Evolutionary conservation across 108 stramenopile species (phyloP), one percentile per base, ranked within the genome.

Genomic region (Aurantiochytrium sp.): DNA sequence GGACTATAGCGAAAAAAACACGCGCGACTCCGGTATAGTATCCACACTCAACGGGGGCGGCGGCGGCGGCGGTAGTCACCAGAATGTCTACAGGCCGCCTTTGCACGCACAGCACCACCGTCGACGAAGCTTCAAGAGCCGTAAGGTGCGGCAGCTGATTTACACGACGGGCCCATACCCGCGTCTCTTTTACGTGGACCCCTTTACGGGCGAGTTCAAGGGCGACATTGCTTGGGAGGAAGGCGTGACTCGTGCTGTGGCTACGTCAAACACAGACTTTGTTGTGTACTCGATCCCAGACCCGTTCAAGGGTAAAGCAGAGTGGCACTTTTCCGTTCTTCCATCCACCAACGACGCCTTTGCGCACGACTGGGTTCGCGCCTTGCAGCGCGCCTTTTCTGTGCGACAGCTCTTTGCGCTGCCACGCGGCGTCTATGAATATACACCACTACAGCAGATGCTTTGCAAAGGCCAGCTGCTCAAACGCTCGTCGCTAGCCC

Each of bases 241-340:
- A 23, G 51, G 49, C 45, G 45, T 53, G 4, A 83, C 76, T 6
- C 51, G 28, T 0, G 76, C 76, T 12, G 76, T 83, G 10, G 76
- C 76, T 45, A 83, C 45, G 51, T 83, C 76, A 53, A 53, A 83
- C 76, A 25, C 5, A 6, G 76, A 83, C 49, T 83, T 83, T 83
- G 76, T 83, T 18, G 51, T 83, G 28, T 53, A 83, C 76, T 83
- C 76, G n/a, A 53, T 83, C 51, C 76, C 76, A 25, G 76, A 83
- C 51, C 49, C 45, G 12, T 53, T 83, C 25, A 83, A 83, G 51
- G 51, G 49, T 16, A 83, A 83, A 23, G 12, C 76, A 6, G 51
- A 53, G 45, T 83, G 76, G 76, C 76, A 83, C n/a, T 83, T 83
- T 53, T 25, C 76, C 2, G 4, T 83, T 23, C n/a, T 83, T 18